Percentiles rank a stretch among this genome's conserved stretches.
phyloP scores from a whole-genome alignment of 2,329 filamentous ascomycete genomes.

The Tolypocladium nubicola region DNA sequence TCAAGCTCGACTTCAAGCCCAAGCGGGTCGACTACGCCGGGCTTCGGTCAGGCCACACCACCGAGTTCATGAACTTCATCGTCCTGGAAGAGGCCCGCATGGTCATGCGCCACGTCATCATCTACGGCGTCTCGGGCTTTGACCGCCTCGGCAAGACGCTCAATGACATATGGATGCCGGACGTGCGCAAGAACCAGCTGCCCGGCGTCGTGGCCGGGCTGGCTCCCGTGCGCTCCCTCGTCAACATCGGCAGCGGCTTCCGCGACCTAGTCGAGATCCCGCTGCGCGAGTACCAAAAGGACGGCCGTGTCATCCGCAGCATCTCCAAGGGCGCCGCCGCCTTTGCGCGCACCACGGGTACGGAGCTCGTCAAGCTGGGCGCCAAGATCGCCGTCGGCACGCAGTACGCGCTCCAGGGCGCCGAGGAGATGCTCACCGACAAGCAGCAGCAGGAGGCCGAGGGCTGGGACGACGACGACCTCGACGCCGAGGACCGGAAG shows the following conservation, averaged over 20 bases:
- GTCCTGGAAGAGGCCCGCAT: slow-evolving; percentile 83
- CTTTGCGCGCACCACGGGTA: slow-evolving; percentile 89
- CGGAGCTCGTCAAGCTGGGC: slow-evolving; percentile 85
- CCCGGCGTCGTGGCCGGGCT: slow-evolving; percentile 81
- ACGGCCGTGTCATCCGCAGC: slow-evolving; percentile 83
- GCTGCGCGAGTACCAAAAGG: slow-evolving; percentile 85
- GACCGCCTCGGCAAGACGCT: slow-evolving; percentile 81
- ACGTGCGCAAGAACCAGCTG: slow-evolving; percentile 82
- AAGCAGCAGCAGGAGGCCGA: slow-evolving; percentile 24
- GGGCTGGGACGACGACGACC: slow-evolving; percentile 48
- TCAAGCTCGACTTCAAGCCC: slow-evolving; percentile 91
- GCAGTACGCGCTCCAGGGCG: slow-evolving; percentile 82
- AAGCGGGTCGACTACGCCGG: slow-evolving; percentile 96
- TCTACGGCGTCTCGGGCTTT: slow-evolving; percentile 87
- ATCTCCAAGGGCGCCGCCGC: slow-evolving; percentile 82
- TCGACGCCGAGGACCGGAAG: slow-evolving; percentile 60
- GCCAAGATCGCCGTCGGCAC: slow-evolving; percentile 93
- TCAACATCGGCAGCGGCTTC: slow-evolving; percentile 83
- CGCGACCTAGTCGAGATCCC: slow-evolving; percentile 81
- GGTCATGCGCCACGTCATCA: slow-evolving; percentile 76
- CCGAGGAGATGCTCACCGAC: slow-evolving; percentile 64
- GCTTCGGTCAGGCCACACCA: slow-evolving; percentile 84
- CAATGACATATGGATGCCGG: slow-evolving; percentile 94
- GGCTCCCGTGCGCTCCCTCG: slow-evolving; percentile 79
- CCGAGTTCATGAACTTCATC: slow-evolving; percentile 98